Evolutionary conservation across 1,139 yeast species (phyloP).

Genomic region (Candida tunisiensis): DNA sequence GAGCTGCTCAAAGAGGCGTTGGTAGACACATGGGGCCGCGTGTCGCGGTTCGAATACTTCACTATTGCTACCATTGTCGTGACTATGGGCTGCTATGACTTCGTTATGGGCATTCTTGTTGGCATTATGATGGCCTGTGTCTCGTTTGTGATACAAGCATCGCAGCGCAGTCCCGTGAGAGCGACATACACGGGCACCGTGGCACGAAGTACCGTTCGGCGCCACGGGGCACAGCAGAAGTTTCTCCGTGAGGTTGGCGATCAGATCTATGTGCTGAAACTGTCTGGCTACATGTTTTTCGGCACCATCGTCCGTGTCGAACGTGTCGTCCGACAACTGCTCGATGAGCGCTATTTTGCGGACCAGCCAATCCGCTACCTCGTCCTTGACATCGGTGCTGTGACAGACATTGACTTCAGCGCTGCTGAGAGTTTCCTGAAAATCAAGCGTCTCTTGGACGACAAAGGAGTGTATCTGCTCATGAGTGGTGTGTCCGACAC

Average conservation of each 20-base stretch:
- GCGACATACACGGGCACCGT: conserved; percentile 78
- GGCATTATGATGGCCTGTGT: conserved; percentile 87
- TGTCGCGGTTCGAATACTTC: conserved; percentile 59
- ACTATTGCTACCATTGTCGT: conserved; percentile 75
- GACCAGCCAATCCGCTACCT: conserved; percentile 55
- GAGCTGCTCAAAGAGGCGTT: conserved; percentile 78
- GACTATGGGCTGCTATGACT: conserved; percentile 92
- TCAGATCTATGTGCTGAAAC: conserved; percentile 74
- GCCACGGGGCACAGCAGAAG: conserved; percentile 82
- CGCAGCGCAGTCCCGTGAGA: conserved; percentile 64
- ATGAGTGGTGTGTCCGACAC: conserved; percentile 67
- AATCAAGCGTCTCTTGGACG: conserved; percentile 59
- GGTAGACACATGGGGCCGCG: conserved; percentile 67
- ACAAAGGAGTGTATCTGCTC: conserved; percentile 53
- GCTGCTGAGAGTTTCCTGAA: conserved; percentile 95
- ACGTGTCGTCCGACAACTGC: conserved; percentile 45
- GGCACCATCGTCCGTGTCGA: conserved; percentile 94
- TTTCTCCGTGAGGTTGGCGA: conserved; percentile 76
- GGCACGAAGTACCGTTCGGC: conserved; percentile 81
- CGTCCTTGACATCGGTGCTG: conserved; percentile 72
- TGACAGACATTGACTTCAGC: conserved; percentile 73
- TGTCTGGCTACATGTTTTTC: conserved; percentile 80
- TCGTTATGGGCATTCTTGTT: conserved; percentile 79
- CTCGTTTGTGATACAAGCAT: conserved; percentile 82
- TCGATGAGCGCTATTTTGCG: conserved; percentile 34